Conservation (phyloP, 2,329 filamentous ascomycete genomes). For the Penicillium sp. region DNA sequence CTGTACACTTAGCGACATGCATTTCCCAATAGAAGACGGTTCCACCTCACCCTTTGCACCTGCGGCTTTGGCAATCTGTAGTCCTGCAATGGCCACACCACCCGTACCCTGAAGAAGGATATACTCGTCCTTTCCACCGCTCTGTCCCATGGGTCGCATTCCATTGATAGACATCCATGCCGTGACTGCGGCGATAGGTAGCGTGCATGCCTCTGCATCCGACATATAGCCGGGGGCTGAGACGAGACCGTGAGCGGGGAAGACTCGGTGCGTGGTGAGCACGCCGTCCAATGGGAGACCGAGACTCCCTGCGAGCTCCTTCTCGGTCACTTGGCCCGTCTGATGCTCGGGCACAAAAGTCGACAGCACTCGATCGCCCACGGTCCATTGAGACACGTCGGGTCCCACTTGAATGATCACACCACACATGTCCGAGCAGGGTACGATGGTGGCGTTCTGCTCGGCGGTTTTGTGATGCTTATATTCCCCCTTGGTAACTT, state of each 20-base stretch:
- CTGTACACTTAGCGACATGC: constrained; percentile 18
- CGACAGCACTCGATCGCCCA: constrained; percentile 61
- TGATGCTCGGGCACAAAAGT: constrained; percentile 55
- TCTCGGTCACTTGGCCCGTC: constrained; percentile 54
- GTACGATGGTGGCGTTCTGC: constrained; percentile 48
- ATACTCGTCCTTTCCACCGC: constrained; percentile 45
- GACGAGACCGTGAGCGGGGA: constrained; percentile 40
- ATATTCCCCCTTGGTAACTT: constrained; percentile 62
- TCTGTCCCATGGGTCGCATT: constrained; percentile 38
- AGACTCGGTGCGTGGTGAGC: constrained; percentile 41
- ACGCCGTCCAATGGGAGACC: constrained; percentile 54
- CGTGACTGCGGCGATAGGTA: constrained; percentile 47
- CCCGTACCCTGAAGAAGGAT: constrained; percentile 54
- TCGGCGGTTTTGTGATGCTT: constrained; percentile 57
- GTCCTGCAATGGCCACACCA: constrained; percentile 44
- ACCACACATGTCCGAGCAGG: constrained; percentile 67
- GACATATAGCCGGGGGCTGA: constrained; percentile 37
- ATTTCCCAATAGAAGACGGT: not conserved
- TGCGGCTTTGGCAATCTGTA: constrained; percentile 47
- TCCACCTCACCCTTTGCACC: constrained; percentile 37
- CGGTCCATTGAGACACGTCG: constrained; percentile 46
- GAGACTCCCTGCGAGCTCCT: constrained; percentile 53
- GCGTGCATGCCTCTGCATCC: constrained; percentile 38
- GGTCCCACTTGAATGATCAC: constrained; percentile 50
- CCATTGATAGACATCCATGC: constrained; percentile 49